Percentiles rank a stretch among this genome's conserved stretches.
Conservation (phyloP, 495 filamentous ascomycete species). For the Glutinoglossum americanum region DNA sequence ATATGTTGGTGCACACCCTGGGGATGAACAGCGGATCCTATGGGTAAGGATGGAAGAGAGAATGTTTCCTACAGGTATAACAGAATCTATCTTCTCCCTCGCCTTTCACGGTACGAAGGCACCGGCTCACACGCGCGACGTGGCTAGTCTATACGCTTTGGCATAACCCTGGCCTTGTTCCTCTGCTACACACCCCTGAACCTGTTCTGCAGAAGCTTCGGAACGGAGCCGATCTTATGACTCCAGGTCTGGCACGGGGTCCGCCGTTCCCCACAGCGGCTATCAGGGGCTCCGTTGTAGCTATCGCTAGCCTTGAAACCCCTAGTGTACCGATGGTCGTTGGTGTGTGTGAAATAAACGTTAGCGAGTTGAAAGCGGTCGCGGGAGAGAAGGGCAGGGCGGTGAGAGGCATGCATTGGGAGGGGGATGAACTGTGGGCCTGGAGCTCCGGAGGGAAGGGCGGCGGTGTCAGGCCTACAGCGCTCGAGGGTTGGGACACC, state of each 20-base stretch:
- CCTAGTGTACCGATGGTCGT: conserved; percentile 43
- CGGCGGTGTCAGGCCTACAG: conserved; percentile 18
- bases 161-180: conserved; percentile 38
- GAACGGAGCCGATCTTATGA: conserved; percentile 54
- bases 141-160: conserved; percentile 40
- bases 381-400: conserved; percentile 46
- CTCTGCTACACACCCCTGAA: conserved; percentile 39
- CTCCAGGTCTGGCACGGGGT: conserved; percentile 43
- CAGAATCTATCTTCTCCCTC: not conserved
- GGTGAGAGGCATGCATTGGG: conserved; percentile 47
- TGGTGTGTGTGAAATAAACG: conserved; percentile 45
- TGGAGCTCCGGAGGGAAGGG: conserved; percentile 35
- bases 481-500: conserved; percentile 17
- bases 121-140: conserved; percentile 2
- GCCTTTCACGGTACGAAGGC: not conserved
- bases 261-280: conserved; percentile 44
- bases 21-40: conserved; percentile 39
- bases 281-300: conserved; percentile 38
- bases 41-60: conserved; percentile 49
- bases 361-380: conserved; percentile 33
- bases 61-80: conserved; percentile 34
- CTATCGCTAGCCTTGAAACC: conserved; percentile 38
- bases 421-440: conserved; percentile 51
- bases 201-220: conserved; percentile 42
- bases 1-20: conserved; percentile 36